These are phyloP conservation scores for Penicillium steckii DNA, from an alignment of 495 filamentous ascomycete species.

Conservation along the genomic window DNA sequence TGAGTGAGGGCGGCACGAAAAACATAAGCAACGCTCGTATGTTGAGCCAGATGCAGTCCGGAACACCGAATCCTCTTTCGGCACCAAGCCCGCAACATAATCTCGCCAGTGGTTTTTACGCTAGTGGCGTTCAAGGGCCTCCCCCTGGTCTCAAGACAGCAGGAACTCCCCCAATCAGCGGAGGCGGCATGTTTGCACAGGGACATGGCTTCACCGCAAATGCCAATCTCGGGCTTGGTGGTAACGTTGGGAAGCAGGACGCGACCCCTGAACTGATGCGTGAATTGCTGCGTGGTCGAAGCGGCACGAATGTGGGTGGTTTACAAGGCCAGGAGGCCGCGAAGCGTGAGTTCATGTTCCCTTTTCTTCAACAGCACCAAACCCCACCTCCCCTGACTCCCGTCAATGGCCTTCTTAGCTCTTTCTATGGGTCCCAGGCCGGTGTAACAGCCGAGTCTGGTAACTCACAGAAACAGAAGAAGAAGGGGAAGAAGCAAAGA, in stretches of 20 bases:
- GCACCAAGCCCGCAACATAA: conserved; percentile 51
- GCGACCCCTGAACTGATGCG: conserved; percentile 75
- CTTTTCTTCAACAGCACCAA: conserved; percentile 80
- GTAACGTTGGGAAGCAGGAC: conserved; percentile 66
- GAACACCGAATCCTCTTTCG: conserved; percentile 58
- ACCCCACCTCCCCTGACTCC: conserved; percentile 86
- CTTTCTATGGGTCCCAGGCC: conserved; percentile 85
- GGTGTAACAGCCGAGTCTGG: conserved; percentile 79
- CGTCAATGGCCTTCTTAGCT: conserved; percentile 81
- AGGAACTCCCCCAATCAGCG: conserved; percentile 81
- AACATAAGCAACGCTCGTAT: conserved; percentile 79
- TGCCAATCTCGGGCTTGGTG: conserved; percentile 67
- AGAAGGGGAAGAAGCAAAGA: conserved; percentile 99
- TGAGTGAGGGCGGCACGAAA: conserved; percentile 81
- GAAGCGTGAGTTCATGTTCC: conserved; percentile 95
- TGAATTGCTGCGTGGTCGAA: conserved; percentile 65
- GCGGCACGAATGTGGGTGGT: conserved; percentile 55
- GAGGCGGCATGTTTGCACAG: conserved; percentile 74
- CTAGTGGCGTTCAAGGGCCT: conserved; percentile 75
- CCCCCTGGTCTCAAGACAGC: conserved; percentile 94
- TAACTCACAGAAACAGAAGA: conserved; percentile 88
- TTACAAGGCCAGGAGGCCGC: conserved; percentile 69
- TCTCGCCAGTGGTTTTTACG: conserved; percentile 46
- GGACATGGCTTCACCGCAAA: conserved; percentile 71
- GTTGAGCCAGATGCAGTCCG: conserved; percentile 86